Percentiles rank a stretch among this genome's conserved stretches.
These are phyloP conservation scores for Coffea canephora DNA, from an alignment of 257 asterid genomes.

Conservation along the genomic window DNA sequence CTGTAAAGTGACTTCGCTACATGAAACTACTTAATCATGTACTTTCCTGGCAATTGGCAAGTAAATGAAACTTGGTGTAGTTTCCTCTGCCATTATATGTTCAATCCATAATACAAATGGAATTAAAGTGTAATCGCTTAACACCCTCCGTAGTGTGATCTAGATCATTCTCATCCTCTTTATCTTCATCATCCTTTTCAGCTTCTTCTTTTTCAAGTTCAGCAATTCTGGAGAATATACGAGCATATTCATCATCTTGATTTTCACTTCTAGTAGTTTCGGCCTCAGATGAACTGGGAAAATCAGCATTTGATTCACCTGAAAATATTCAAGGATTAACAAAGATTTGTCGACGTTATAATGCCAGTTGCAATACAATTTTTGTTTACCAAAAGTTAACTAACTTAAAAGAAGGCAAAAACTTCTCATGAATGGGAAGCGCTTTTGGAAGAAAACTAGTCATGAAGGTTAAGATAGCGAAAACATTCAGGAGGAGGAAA, in stretches of 20 bases:
- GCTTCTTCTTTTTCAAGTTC: slow-evolving; percentile 79
- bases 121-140: neutral
- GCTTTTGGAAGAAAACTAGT: neutral
- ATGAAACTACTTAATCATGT: neutral
- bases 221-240: slow-evolving; percentile 50
- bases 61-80: slow-evolving; percentile 2
- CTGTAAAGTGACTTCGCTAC: neutral
- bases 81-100: neutral
- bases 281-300: slow-evolving; percentile 27
- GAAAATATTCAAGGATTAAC: slow-evolving; percentile 11
- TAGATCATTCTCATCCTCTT: slow-evolving; percentile 30
- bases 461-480: neutral
- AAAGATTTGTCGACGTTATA: neutral
- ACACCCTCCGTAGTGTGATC: slow-evolving; percentile 38
- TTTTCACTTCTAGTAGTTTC: slow-evolving; percentile 28
- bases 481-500: neutral
- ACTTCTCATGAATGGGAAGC: slow-evolving; percentile 3
- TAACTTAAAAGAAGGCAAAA: neutral
- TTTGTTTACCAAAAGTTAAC: neutral
- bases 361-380: neutral
- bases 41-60: neutral
- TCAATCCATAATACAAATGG: neutral
- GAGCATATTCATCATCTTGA: slow-evolving; percentile 65
- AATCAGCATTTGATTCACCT: slow-evolving; percentile 32
- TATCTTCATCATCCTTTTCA: slow-evolving; percentile 44